These are phyloP conservation scores for Pezicula rhizophila DNA, from an alignment of 2,329 filamentous ascomycete species.

Conservation along the genomic window DNA sequence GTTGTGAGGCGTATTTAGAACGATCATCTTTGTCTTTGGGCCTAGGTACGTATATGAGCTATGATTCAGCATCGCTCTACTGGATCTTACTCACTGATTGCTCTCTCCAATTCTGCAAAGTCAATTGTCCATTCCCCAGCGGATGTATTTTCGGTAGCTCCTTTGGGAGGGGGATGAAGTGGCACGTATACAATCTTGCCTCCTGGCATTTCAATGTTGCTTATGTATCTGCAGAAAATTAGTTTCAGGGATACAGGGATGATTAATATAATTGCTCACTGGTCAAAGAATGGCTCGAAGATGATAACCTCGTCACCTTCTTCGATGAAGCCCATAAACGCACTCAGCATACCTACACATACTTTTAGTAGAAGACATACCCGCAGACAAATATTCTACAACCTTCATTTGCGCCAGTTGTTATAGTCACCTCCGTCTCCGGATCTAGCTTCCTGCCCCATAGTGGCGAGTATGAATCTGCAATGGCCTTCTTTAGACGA, in stretches of 20 bases:
- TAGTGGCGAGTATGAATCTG: slow-evolving; percentile 83
- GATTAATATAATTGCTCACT: slow-evolving; percentile 44
- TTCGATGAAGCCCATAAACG: slow-evolving; percentile 97
- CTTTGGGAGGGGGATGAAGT: slow-evolving; percentile 80
- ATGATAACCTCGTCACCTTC: slow-evolving; percentile 93
- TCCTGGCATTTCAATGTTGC: slow-evolving; percentile 97
- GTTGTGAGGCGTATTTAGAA: slow-evolving; percentile 83
- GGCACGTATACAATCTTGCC: slow-evolving; percentile 93
- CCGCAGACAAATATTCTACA: slow-evolving; percentile 5
- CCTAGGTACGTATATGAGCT: background rate
- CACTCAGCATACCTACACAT: slow-evolving; percentile 73
- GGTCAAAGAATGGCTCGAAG: slow-evolving; percentile 98
- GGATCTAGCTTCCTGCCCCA: slow-evolving; percentile 80
- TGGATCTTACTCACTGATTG: slow-evolving; percentile 51
- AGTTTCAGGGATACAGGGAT: background rate
- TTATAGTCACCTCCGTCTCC: slow-evolving; percentile 90
- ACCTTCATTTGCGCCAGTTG: slow-evolving; percentile 82
- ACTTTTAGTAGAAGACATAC: slow-evolving; percentile 6
- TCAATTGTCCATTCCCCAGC: slow-evolving; percentile 86
- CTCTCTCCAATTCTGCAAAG: slow-evolving; percentile 72
- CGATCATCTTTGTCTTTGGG: slow-evolving; percentile 90
- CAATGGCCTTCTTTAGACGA: slow-evolving; percentile 84
- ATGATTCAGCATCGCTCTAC: background rate
- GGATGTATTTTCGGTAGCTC: slow-evolving; percentile 72
- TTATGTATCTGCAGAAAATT: slow-evolving; percentile 61